phyloP scores from a whole-genome alignment of 495 filamentous ascomycete species.

The Neurospora pannonica region DNA sequence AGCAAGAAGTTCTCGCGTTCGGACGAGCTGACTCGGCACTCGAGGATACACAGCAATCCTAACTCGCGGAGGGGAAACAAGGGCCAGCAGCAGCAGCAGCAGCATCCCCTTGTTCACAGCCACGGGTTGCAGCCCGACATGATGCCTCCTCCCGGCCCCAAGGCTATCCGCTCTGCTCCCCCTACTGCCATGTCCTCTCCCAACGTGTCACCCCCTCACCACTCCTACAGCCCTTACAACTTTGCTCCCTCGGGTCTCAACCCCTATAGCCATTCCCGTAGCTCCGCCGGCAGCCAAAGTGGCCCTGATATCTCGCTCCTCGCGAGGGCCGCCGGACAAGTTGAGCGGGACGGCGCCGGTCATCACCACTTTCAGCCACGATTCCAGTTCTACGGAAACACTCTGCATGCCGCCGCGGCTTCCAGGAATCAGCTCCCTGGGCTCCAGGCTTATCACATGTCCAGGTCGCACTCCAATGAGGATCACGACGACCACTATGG shows the following conservation, averaged over 20 bases:
- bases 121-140: slow-evolving; percentile 45
- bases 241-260: slow-evolving; percentile 49
- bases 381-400: slow-evolving; percentile 51
- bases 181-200: slow-evolving; percentile 82
- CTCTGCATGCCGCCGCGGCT: slow-evolving; percentile 40
- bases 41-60: slow-evolving; percentile 97
- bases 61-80: slow-evolving; percentile 94
- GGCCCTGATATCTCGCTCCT: slow-evolving; percentile 76
- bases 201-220: slow-evolving; percentile 86
- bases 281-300: slow-evolving; percentile 36
- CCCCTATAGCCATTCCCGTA: slow-evolving; percentile 53
- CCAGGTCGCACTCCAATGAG: slow-evolving; percentile 82
- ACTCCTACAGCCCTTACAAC: slow-evolving; percentile 66
- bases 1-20: slow-evolving; percentile 96
- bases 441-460: slow-evolving; percentile 86
- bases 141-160: slow-evolving; percentile 65
- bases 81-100: slow-evolving; percentile 41
- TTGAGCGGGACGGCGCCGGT: slow-evolving; percentile 65
- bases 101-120: slow-evolving; percentile 17
- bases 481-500: slow-evolving; percentile 56
- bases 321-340: slow-evolving; percentile 78
- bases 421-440: slow-evolving; percentile 57
- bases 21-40: slow-evolving; percentile 93
- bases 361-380: slow-evolving; percentile 46
- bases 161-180: slow-evolving; percentile 69